phyloP scores from a whole-genome alignment of 116 monocot species.

The Trichopus zeylanicus region DNA sequence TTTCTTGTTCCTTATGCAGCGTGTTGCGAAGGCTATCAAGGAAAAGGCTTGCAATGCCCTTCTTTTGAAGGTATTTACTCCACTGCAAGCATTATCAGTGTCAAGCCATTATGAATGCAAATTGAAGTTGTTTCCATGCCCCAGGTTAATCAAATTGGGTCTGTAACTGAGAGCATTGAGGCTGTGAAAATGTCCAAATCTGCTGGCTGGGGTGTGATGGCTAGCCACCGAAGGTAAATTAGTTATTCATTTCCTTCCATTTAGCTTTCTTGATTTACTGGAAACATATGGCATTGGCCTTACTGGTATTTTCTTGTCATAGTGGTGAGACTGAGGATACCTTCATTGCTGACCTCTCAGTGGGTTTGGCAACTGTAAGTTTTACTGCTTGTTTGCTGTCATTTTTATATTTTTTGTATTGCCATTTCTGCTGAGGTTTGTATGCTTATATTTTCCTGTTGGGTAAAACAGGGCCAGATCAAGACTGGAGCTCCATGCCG shows the following conservation, averaged over 20 bases:
- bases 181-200: conserved; percentile 94
- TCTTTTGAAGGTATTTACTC: conserved; percentile 63
- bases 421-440: too few species aligned
- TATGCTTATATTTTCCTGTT: neutral
- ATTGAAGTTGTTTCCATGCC: neutral
- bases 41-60: conserved; percentile 94
- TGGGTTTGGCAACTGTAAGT: conserved; percentile 84
- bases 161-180: conserved; percentile 98
- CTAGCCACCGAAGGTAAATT: conserved; percentile 84
- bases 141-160: conserved; percentile 97
- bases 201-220: conserved; percentile 98
- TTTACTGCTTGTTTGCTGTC: neutral
- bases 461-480: conserved; percentile 73
- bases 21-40: conserved; percentile 83
- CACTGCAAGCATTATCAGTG: neutral
- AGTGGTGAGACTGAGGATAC: conserved; percentile 99
- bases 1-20: conserved; percentile 24
- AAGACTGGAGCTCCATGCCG: conserved; percentile 97
- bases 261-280: neutral
- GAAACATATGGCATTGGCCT: neutral
- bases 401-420: neutral
- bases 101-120: too few species aligned
- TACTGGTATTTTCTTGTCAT: conserved; percentile 3
- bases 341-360: conserved; percentile 95
- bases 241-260: neutral